Evolutionary conservation across 2,329 filamentous ascomycete genomes (phyloP), one percentile per base, ranked within the genome.

Genomic region (Cladosporium sp.): DNA sequence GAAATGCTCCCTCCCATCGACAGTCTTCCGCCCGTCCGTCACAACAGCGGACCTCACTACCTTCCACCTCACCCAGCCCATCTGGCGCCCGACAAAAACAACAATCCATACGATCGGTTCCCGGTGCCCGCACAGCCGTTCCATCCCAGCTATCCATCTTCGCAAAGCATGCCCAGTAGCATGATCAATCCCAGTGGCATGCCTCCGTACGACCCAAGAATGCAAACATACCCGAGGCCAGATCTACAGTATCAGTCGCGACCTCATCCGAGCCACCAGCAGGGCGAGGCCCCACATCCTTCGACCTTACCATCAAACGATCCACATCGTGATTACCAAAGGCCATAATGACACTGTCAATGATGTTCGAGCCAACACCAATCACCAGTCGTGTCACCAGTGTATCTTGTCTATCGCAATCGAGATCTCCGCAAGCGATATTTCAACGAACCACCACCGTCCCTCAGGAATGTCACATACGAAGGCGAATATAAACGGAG

Each of bases 171-270:
- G 54, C 20, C 36, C 14, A 19, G 43, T 15, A 17, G 43, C 14
- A 47, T 36, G 30, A 14, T 34, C 15, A 9, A n/a, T 37, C 17
- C 47, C 11, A 20, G 20, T 15, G 28, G 34, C 20, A 20, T 28
- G 34, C 22, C 20, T 19, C 11, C 5, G 20, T 38, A 47, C 36
- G 40, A 56, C 36, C 8, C 30, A 17, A 47, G 54, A 39, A 39
- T 49, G 20, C 42, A 30, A 3, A 4, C 30, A 9, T 49, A 28
- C 42, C 54, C 45, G 11, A 34, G 30, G 15, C 54, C 34, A 25
- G 54, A 56, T 20, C n/a, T 56, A 34, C 51, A 43, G 14, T 42
- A 30, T 28, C 54, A 56, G 19, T 15, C 20, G n/a, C 54, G 42
- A 12, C 14, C 8, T 7, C 38, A 14, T 30, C 30, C 19, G 34